Base-by-base conservation (phyloP, 441 rosid species). In the Croton laevigatus region DNA sequence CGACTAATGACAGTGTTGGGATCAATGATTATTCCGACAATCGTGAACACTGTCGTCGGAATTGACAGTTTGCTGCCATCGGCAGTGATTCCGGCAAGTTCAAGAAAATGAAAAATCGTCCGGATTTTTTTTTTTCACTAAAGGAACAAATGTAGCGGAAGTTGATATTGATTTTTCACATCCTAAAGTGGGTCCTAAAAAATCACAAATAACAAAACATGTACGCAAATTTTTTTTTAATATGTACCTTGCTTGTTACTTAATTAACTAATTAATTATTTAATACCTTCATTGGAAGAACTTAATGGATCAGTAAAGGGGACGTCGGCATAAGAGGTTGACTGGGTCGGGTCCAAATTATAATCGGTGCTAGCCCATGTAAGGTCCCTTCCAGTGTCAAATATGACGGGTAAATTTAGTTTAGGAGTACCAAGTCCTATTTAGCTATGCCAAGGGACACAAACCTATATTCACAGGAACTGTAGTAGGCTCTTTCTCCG, bases 301-400 rank as follows among this genome's bases (percentile, higher is more conserved):
- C 98, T 90, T 54, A 77, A 70, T 19, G 80, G 76, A 22, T 91
- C 78, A 6, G 57, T 57, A 57, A 97, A 93, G 14, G 91, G 84
- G 27, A 90, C 74, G 51, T 86, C 83, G 49, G 45, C 49, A 53
- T 89, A 93, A 12, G 92, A 83, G 32, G 86, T 72, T 0, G 98
- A 90, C 27, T 63, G 69, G 14, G 75, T 70, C 1, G 92, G 85
- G 8, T 68, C 59, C 16, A 89, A 88, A 37, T 76, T 64, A 1
- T 60, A 17, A 67, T 76, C 5, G 73, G 70, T 36, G 83, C 75
- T 83, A 42, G 88, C 80, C 97, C 97, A 90, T 1, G 89, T 87
- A 13, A 93, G 76, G 57, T 86, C 91, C 48, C 93, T 90, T 11
- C 88, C 88, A 0, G 93, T 85, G 66, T 92, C 98, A 3, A 87